Base-by-base conservation (phyloP, 495 filamentous ascomycete species). In the Penicillium manginii region DNA sequence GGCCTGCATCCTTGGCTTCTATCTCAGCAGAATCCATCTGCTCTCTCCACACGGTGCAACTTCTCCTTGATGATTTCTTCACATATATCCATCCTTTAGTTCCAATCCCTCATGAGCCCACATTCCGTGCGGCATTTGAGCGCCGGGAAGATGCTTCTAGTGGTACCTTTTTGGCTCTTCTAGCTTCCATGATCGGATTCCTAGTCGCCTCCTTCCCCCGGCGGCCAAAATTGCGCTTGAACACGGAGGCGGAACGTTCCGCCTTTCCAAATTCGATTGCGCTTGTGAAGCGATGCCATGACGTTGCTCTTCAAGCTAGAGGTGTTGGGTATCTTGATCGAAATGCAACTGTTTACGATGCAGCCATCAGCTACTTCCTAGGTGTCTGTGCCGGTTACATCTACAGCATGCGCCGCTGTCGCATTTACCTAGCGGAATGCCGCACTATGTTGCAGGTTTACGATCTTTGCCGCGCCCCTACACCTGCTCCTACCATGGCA, bases 11-110 rank as follows among this genome's bases (percentile, higher is more conserved):
- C 14, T 26, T 21, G 4, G 18, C 57, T 22, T 52, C 64, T 58
- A 69, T 72, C 3, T 84, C 84, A 7, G 87, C 86, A 40, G 92
- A 96, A 69, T 77, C 85, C 0, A 96, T 96, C 46, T 91, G 90
- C 57, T 84, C 90, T 0, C 69, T 86, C 62, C 72, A 83, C 31
- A 83, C 88, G 0, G 73, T 96, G 43, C 77, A 85, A 45, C 74
- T 85, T 3, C 79, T 96, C 6, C 78, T 96, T 12, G 89, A 93
- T 68, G 92, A 96, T 74, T 96, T 90, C 74, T 96, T 96, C 66
- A 92, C 86, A 8, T 93, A 92, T 68, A 91, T 96, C 53, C 89
- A 96, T 66, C 92, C 92, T 1, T 77, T 96, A n/a, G 81, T 86
- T 32, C 92, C 92, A 0, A 83, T 96, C 49, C 92, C 92, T 0